Percentiles rank a stretch among this genome's conserved stretches.
phyloP scores from a whole-genome alignment of 2,329 filamentous ascomycete genomes.

The Hymenoscyphus infarciens region DNA sequence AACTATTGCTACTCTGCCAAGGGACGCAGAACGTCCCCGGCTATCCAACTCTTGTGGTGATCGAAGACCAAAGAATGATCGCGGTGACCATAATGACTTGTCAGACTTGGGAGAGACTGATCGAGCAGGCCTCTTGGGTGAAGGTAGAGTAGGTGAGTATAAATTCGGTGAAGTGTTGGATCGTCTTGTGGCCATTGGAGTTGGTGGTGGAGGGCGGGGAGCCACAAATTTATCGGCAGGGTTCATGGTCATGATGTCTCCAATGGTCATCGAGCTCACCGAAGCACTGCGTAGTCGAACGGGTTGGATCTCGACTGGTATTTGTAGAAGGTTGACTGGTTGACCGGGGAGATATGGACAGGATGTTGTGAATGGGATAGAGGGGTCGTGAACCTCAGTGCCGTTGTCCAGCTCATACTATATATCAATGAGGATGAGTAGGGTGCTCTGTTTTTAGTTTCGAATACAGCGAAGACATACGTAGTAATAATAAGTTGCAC shows the following conservation, averaged over 20 bases:
- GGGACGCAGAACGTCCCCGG: constrained; percentile 27
- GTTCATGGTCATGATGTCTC: constrained; percentile 70
- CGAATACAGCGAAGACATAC: constrained; percentile 50
- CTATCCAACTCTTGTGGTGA: constrained; percentile 14
- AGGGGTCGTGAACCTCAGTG: constrained; percentile 70
- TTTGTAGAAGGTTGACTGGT: constrained; percentile 75
- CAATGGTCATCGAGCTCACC: constrained; percentile 54
- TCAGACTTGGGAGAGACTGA: constrained; percentile 30
- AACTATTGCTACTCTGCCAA: constrained; percentile 9
- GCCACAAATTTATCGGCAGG: constrained; percentile 72
- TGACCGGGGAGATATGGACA: constrained; percentile 90
- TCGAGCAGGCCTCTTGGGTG: constrained; percentile 26
- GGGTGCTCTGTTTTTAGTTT: constrained; percentile 32
- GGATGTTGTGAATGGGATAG: constrained; percentile 67
- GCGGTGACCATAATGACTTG: constrained; percentile 31
- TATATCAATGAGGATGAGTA: constrained; percentile 19
- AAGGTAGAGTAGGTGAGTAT: constrained; percentile 38
- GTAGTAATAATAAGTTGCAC: constrained; percentile 92
- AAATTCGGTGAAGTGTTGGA: constrained; percentile 42
- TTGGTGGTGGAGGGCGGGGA: constrained; percentile 56
- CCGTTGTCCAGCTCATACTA: constrained; percentile 82
- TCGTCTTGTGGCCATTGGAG: constrained; percentile 42
- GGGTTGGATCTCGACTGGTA: constrained; percentile 65
- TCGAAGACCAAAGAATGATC: constrained; percentile 31
- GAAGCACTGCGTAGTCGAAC: constrained; percentile 62